A percentile compares a stretch with the other conserved stretches of the same genome.
Evolutionary conservation across 805 yeast genomes (phyloP).

Genomic region (Candida mattraensis): DNA sequence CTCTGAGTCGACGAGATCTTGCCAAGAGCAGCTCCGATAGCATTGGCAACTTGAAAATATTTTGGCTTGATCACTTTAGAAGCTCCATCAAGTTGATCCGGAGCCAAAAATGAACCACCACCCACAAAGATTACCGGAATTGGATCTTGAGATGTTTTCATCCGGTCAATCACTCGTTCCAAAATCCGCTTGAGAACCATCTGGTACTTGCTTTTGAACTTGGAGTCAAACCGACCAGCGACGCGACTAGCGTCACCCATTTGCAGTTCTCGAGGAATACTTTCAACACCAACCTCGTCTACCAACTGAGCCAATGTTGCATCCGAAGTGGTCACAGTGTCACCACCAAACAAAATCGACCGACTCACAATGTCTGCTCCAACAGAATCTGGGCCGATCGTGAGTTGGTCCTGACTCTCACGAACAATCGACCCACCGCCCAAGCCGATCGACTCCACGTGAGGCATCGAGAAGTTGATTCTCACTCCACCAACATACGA

Average conservation of each 20-base stretch:
- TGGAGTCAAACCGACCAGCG: not conserved
- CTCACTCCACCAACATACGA: conserved; percentile 46
- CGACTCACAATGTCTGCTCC: conserved; percentile 40
- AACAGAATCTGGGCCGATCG: conserved; percentile 48
- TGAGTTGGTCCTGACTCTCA: conserved; percentile 17
- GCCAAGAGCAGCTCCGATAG: conserved; percentile 49
- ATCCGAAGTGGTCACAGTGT: conserved; percentile 41
- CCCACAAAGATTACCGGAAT: conserved; percentile 45
- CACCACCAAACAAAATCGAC: conserved; percentile 43
- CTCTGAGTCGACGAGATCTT: conserved; percentile 35
- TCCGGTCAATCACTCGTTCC: conserved; percentile 42
- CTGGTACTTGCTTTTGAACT: conserved; percentile 1
- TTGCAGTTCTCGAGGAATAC: not conserved
- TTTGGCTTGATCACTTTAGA: conserved; percentile 41
- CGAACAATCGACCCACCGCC: conserved; percentile 50
- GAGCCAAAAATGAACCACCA: conserved; percentile 48
- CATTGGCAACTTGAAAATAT: conserved; percentile 44
- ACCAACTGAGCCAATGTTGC: conserved; percentile 32
- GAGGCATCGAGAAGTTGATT: conserved; percentile 51
- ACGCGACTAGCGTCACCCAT: conserved; percentile 4
- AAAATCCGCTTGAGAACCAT: conserved; percentile 27
- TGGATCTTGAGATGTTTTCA: conserved; percentile 42
- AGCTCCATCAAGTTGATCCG: conserved; percentile 37
- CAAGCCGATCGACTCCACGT: conserved; percentile 45
- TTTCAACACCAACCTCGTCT: not conserved